Base-by-base conservation (phyloP, 2,329 filamentous ascomycete species). In the Stemphylium lycopersici region DNA sequence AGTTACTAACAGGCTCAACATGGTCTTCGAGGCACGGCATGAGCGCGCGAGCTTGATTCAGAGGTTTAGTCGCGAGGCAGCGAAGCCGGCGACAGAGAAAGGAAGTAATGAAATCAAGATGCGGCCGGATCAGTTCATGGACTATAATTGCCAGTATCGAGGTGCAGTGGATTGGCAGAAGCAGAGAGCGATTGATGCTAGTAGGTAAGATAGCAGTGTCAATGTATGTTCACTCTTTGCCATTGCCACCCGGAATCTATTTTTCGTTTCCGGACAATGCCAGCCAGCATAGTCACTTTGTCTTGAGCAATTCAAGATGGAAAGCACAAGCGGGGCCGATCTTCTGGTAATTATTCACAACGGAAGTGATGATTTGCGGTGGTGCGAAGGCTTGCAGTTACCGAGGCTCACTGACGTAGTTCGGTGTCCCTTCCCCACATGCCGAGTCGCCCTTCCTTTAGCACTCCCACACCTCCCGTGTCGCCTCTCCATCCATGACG, bases 21-120 rank as follows among this genome's bases (percentile, higher is more conserved):
- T 47, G 15, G 56, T 66, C 4, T 65, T 67, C 32, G 31, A 55
- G 16, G 41, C 41, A 18, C 22, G 51, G 4, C 74, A 75, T 56
- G 70, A 75, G 16, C 68, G 79, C 31, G 77, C 76, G 0, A 76
- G 63, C 15, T 52, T 77, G 26, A 78, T 80, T 8, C 78, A 80
- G 52, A 56, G 59, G 6, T 79, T 78, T 41, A 79, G 76, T 54
- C 72, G 79, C n/a, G 73, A 80, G 40, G 68, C 75, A 2, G 77
- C 76, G 4, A 73, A 64, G 45, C 75, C 77, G 2, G 77, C 72
- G 0, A 77, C 75, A 0, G 74, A 72, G 8, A 59, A 67, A 29
- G 66, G 63, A 0, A 68, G 62, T 20, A 69, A 58, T 7, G 68
- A 66, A 51, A 62, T 78, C 5, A 75, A 65, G 18, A 69, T 77